phyloP scores from a whole-genome alignment of 2,329 filamentous ascomycete species.

The Immersiporthe knoxdaviesiana region DNA sequence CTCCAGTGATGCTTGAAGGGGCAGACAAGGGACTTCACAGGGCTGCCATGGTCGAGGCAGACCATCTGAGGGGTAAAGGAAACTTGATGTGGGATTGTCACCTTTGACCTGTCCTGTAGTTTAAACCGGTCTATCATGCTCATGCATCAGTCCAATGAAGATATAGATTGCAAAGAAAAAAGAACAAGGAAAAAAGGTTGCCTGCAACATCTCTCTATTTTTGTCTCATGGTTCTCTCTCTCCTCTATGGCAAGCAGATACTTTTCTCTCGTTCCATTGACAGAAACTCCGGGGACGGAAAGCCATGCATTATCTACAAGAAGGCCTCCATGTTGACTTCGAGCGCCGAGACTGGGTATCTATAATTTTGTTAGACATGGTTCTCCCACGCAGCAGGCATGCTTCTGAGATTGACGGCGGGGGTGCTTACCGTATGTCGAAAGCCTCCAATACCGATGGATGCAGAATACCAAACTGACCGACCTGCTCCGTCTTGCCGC shows the following conservation, averaged over 20 bases:
- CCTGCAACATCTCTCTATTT: conserved; percentile 7
- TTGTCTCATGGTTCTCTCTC: neutral
- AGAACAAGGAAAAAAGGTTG: no score
- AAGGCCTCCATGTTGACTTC: conserved; percentile 96
- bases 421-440: conserved; percentile 74
- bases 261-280: conserved; percentile 3
- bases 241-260: conserved; percentile 14
- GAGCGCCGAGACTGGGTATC: conserved; percentile 89
- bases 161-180: neutral
- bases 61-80: no score
- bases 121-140: neutral
- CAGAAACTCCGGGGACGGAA: neutral
- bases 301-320: conserved; percentile 55
- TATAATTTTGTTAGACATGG: conserved; percentile 39
- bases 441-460: conserved; percentile 89
- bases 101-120: neutral
- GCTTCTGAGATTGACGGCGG: neutral
- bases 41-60: neutral
- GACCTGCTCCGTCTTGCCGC: conserved; percentile 74
- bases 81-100: no score
- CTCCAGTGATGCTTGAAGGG: neutral
- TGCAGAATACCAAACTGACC: conserved; percentile 94
- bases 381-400: neutral
- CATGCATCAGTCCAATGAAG: neutral
- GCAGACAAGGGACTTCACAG: neutral